phyloP scores from a whole-genome alignment of 306 rosid genomes.

The Delonix regia region DNA sequence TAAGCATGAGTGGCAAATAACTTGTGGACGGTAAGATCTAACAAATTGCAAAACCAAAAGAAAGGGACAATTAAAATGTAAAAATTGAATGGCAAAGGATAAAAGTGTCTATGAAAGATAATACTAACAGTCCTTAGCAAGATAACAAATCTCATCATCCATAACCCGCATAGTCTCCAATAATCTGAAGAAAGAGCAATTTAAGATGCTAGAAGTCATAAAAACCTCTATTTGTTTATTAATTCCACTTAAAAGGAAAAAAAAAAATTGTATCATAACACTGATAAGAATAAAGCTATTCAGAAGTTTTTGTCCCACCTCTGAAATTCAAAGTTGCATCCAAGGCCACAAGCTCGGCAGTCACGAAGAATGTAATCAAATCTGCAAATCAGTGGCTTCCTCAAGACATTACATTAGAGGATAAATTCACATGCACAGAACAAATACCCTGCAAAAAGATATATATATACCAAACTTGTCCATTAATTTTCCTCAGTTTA shows the following conservation, averaged over 20 bases:
- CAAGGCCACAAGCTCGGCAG: slow-evolving; percentile 89
- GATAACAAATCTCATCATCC: slow-evolving; percentile 93
- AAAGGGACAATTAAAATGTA: slow-evolving; percentile 18
- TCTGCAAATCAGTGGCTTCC: slow-evolving; percentile 55
- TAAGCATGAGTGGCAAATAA: slow-evolving; percentile 92
- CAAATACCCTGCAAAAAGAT: background rate
- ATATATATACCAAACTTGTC: background rate
- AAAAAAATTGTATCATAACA: background rate
- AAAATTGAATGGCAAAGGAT: slow-evolving; percentile 23
- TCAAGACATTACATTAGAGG: slow-evolving; percentile 28
- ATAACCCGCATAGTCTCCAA: slow-evolving; percentile 89
- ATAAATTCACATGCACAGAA: slow-evolving; percentile 5
- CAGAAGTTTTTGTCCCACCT: slow-evolving; percentile 55
- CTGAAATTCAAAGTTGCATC: slow-evolving; percentile 83
- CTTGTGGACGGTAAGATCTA: slow-evolving; percentile 91
- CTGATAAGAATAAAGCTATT: slow-evolving; percentile 13
- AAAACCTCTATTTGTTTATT: slow-evolving; percentile 19
- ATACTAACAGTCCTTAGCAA: slow-evolving; percentile 82
- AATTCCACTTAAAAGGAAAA: slow-evolving; percentile 24
- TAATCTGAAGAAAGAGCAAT: slow-evolving; percentile 57
- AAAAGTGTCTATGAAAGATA: slow-evolving; percentile 22
- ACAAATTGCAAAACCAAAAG: slow-evolving; percentile 41
- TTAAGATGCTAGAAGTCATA: slow-evolving; percentile 28
- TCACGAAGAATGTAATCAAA: slow-evolving; percentile 94
- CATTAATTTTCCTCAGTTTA: slow-evolving; percentile 13